These are phyloP conservation scores for Termitomyces sp. DNA, from an alignment of 768 basidiomycete species.

Conservation along the genomic window DNA sequence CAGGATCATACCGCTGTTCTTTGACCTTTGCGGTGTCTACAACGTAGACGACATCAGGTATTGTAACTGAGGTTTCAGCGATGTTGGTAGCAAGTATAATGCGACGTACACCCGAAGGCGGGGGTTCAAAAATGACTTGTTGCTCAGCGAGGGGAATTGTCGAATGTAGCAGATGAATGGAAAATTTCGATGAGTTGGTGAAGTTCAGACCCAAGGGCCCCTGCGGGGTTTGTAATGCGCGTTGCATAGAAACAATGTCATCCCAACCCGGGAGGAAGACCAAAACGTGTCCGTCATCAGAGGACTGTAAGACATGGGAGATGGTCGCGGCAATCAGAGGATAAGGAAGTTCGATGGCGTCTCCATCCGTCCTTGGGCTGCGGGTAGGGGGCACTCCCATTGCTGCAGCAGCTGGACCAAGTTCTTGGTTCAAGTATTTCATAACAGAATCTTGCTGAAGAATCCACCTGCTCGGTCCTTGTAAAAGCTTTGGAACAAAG, in stretches of 20 bases:
- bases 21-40: constrained; percentile 88
- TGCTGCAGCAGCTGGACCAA: constrained; percentile 31
- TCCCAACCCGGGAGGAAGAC: constrained; percentile 95
- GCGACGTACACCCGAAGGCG: constrained; percentile 70
- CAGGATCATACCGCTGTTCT: constrained; percentile 85
- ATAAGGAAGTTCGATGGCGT: constrained; percentile 73
- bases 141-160: constrained; percentile 86
- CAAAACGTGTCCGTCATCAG: constrained; percentile 81
- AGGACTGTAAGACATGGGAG: constrained; percentile 65
- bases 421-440: constrained; percentile 69
- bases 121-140: constrained; percentile 83
- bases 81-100: constrained; percentile 94
- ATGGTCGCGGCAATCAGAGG: constrained; percentile 79
- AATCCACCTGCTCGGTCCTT: constrained; percentile 52
- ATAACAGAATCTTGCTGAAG: constrained; percentile 64
- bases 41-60: constrained; percentile 93
- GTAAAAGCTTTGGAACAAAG: constrained; percentile 49
- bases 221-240: constrained; percentile 45
- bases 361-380: constrained; percentile 20
- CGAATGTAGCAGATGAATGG: constrained; percentile 84
- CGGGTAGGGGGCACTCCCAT: constrained; percentile 20
- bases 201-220: constrained; percentile 59
- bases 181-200: constrained; percentile 48
- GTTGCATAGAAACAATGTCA: constrained; percentile 74
- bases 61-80: constrained; percentile 92